Evolutionary conservation across 2,329 filamentous ascomycete species (phyloP), one percentile per base, ranked within the genome.

Genomic region (Penicillium sp.): DNA sequence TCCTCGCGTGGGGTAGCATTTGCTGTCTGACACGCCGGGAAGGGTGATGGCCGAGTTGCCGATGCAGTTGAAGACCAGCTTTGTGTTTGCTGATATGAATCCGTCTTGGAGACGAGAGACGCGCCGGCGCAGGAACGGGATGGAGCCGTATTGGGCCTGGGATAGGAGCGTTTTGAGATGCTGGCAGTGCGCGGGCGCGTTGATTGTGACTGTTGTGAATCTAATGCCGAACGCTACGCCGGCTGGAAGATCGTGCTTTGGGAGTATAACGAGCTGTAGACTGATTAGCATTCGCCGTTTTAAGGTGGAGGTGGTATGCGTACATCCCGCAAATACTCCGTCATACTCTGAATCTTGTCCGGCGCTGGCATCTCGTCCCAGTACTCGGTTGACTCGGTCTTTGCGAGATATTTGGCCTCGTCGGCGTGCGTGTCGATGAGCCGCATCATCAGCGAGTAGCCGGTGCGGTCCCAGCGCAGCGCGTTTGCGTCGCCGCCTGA

Each of bases 1-100:
- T 24, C 77, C 74, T 73, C 75, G 58, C 0, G 75, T 77, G 1
- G 75, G 75, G 47, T 70, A 77, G 53, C 74, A 75, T 35, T 71
- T 71, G 7, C 61, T 12, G 52, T 77, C 75, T 20, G 66, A 58
- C 1, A 77, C 72, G 6, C 73, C 74, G 0, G 64, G 59, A 1
- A 77, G 61, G 0, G 64, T 69, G 35, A 58, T 63, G 3, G 75
- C 68, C 1, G 68, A 70, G 38, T 65, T 48, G 60, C 63, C 1
- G 71, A 61, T 5, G 61, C 65, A 63, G 68, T 70, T 56, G 64
- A 58, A 28, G 46, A 56, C 45, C 3, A 56, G 38, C 28, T 55
- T 55, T 5, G 54, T 56, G 6, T 47, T 50, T 6, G 47, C 6
- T 12, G 48, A 56, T 26, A 52, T 20, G 24, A 56, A 56, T 26